Evolutionary conservation across 768 basidiomycete genomes (phyloP).

Genomic region (Mycena sanguinolenta): DNA sequence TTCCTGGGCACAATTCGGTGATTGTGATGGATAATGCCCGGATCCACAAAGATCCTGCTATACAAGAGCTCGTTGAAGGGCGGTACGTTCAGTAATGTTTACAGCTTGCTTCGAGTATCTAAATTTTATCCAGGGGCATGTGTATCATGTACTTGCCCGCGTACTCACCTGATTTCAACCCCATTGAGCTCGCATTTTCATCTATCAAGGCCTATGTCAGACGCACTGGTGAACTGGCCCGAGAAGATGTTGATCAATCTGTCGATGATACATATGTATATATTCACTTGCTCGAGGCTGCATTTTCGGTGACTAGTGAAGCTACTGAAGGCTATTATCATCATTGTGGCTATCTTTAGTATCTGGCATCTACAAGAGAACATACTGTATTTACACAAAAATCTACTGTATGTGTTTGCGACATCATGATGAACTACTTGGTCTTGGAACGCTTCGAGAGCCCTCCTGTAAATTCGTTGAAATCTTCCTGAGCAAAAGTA

Average conservation of each 20-base stretch:
- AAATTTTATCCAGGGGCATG: not conserved
- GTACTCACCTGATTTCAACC: constrained; percentile 23
- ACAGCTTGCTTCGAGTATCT: not conserved
- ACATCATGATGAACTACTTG: not conserved
- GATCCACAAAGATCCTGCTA: constrained; percentile 47
- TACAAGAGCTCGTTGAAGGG: constrained; percentile 46
- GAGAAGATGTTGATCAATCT: constrained; percentile 18
- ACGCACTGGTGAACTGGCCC: not conserved
- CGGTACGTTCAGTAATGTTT: constrained; percentile 37
- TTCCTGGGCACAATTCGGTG: constrained; percentile 49
- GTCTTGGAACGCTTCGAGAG: not conserved
- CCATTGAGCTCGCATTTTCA: constrained; percentile 18
- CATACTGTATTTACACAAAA: too few species aligned
- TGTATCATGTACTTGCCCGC: not conserved
- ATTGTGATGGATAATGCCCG: constrained; percentile 55
- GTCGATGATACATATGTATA: constrained; percentile 22
- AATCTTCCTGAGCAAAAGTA: constrained; percentile 7
- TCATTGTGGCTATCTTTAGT: constrained; percentile 24
- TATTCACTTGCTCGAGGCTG: constrained; percentile 15
- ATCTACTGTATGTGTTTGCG: not conserved
- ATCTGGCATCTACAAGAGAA: constrained; percentile 8
- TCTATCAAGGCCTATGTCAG: constrained; percentile 20
- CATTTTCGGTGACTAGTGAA: constrained; percentile 11
- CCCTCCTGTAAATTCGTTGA: not conserved
- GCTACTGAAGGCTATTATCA: constrained; percentile 17